Evolutionary conservation across 345 rosid genomes (phyloP).

Genomic region (Triadica sebifera): DNA sequence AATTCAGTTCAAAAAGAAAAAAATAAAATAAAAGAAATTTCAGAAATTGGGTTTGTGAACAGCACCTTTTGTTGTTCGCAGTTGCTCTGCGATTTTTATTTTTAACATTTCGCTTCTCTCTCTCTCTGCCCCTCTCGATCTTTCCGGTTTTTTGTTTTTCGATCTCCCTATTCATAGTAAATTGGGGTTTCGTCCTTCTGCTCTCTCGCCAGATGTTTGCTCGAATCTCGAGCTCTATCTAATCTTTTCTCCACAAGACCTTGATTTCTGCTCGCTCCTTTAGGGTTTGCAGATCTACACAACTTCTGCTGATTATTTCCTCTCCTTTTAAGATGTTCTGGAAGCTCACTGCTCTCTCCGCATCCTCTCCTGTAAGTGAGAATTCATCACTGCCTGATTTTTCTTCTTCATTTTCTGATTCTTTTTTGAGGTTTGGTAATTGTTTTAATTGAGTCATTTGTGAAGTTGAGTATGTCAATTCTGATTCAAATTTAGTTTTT

Average conservation of each 20-base stretch:
- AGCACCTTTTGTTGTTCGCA: conserved; percentile 5
- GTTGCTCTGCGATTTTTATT: conserved; percentile 13
- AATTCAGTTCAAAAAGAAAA: too few relatives aligned
- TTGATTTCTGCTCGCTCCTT: conserved; percentile 37
- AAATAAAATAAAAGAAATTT: too few relatives aligned
- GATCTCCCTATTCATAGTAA: conserved; percentile 19
- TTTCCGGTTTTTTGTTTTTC: conserved; percentile 31
- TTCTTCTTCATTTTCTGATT: too few relatives aligned
- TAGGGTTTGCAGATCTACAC: conserved; percentile 62
- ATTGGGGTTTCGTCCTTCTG: conserved; percentile 34
- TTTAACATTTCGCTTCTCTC: neutral
- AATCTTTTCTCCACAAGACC: conserved; percentile 9
- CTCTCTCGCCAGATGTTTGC: neutral
- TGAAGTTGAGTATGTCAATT: too few relatives aligned
- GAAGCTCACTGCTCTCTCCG: conserved; percentile 86
- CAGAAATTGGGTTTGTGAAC: too few relatives aligned
- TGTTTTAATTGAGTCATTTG: too few relatives aligned
- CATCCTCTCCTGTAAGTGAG: conserved; percentile 87
- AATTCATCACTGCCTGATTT: too few relatives aligned
- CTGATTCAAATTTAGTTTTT: too few relatives aligned
- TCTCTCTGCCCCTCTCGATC: conserved; percentile 34
- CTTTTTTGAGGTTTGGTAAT: too few relatives aligned
- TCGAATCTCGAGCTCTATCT: conserved; percentile 25
- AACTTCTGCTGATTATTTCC: conserved; percentile 23
- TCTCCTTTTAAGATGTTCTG: conserved; percentile 64